Percentiles rank a stretch among this genome's conserved stretches.
Evolutionary conservation across 2,329 filamentous ascomycete species (phyloP).

Genomic region (Aspergillus sp.): DNA sequence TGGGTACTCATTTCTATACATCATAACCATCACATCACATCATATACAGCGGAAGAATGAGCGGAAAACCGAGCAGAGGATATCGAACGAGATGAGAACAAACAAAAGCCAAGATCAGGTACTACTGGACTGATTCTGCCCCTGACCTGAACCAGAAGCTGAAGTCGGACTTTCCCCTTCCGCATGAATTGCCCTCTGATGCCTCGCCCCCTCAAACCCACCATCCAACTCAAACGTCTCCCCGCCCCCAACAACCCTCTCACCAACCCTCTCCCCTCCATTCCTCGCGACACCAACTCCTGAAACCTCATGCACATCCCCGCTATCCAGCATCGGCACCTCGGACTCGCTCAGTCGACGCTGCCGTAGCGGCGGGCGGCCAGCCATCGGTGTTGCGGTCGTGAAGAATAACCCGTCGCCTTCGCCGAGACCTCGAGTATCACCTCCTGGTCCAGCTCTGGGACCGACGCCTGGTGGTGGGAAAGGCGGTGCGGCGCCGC

Average conservation of each 20-base stretch:
- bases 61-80: background rate
- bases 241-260: constrained; percentile 1
- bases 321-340: constrained; percentile 31
- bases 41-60: background rate
- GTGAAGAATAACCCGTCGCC: constrained; percentile 20
- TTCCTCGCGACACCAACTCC: constrained; percentile 15
- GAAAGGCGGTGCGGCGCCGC: background rate
- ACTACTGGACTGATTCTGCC: background rate
- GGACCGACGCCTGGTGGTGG: background rate
- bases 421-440: background rate
- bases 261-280: background rate
- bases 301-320: constrained; percentile 27
- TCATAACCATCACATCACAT: constrained; percentile 5
- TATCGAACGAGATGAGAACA: background rate
- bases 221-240: constrained; percentile 29
- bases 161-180: background rate
- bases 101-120: no score
- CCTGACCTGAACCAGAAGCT: background rate
- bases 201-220: constrained; percentile 21
- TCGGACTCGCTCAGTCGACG: constrained; percentile 22
- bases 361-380: background rate
- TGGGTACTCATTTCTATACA: constrained; percentile 1
- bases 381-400: constrained; percentile 2
- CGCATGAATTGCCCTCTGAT: constrained; percentile 26
- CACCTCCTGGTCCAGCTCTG: background rate